phyloP scores from a whole-genome alignment of 2,329 filamentous ascomycete species.

The Aspergillus uvarum region DNA sequence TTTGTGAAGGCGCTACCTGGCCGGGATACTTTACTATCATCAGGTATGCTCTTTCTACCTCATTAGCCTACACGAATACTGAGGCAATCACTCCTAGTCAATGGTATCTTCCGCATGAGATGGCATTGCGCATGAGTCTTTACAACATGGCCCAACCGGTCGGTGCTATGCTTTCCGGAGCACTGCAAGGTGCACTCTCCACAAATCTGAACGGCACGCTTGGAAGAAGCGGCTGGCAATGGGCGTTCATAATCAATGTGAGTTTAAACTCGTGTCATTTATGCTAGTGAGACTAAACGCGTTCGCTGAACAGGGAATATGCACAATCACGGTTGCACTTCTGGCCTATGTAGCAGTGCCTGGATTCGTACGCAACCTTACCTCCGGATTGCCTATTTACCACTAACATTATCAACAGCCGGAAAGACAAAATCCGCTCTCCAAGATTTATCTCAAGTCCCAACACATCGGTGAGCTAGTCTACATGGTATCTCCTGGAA shows the following conservation, averaged over 20 bases:
- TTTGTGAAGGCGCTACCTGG: constrained; percentile 6
- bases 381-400: no score
- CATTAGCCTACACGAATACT: no score
- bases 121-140: constrained; percentile 10
- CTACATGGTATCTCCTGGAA: background rate
- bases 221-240: constrained; percentile 10
- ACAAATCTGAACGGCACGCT: constrained; percentile 6
- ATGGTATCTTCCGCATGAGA: constrained; percentile 9
- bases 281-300: background rate
- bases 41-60: background rate
- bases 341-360: constrained; percentile 4
- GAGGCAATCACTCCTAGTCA: background rate
- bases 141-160: constrained; percentile 11
- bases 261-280: background rate
- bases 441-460: constrained; percentile 1
- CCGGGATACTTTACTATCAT: constrained; percentile 10
- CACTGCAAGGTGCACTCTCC: constrained; percentile 10
- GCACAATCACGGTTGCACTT: constrained; percentile 3
- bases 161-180: constrained; percentile 9
- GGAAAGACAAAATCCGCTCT: constrained; percentile 1
- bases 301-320: background rate
- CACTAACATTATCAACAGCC: background rate
- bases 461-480: background rate
- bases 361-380: constrained; percentile 1
- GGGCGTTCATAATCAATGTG: constrained; percentile 12